Conservation (phyloP, 805 yeast species). For the Candida peoriensis region DNA sequence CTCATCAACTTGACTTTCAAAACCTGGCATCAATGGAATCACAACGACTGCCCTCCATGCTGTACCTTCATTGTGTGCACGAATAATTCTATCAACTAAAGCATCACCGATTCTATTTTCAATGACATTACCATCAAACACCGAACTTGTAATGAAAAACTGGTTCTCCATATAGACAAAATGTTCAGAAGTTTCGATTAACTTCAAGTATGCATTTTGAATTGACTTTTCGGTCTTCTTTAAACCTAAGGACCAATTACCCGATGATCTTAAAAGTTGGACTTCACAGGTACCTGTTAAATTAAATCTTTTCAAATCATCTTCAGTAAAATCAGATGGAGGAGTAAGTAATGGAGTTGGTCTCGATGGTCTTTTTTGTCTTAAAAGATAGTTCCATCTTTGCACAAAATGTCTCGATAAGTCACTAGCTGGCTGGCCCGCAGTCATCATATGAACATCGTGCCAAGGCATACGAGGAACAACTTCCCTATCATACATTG, state of each 20-base stretch:
- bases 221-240: conserved; percentile 83
- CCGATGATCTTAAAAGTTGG: conserved; percentile 83
- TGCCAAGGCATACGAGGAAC: conserved; percentile 99
- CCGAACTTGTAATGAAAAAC: conserved; percentile 87
- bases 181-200: conserved; percentile 89
- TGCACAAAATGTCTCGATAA: conserved; percentile 91
- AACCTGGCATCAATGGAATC: conserved; percentile 97
- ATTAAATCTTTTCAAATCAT: conserved; percentile 52
- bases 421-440: conserved; percentile 94
- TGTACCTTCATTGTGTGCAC: conserved; percentile 74
- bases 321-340: conserved; percentile 78
- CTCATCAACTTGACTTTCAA: conserved; percentile 86
- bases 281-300: conserved; percentile 86
- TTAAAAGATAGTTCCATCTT: conserved; percentile 89
- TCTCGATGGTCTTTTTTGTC: conserved; percentile 93
- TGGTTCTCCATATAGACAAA: conserved; percentile 94
- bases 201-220: conserved; percentile 85
- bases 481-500: conserved; percentile 77
- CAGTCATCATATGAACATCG: conserved; percentile 93
- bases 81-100: conserved; percentile 87
- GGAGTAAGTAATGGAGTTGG: conserved; percentile 90
- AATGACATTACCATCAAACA: conserved; percentile 75
- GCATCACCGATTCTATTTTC: conserved; percentile 95
- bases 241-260: conserved; percentile 90
- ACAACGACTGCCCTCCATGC: conserved; percentile 88